Conservation (phyloP, 164 flowering plant species). For the Piper longum region DNA sequence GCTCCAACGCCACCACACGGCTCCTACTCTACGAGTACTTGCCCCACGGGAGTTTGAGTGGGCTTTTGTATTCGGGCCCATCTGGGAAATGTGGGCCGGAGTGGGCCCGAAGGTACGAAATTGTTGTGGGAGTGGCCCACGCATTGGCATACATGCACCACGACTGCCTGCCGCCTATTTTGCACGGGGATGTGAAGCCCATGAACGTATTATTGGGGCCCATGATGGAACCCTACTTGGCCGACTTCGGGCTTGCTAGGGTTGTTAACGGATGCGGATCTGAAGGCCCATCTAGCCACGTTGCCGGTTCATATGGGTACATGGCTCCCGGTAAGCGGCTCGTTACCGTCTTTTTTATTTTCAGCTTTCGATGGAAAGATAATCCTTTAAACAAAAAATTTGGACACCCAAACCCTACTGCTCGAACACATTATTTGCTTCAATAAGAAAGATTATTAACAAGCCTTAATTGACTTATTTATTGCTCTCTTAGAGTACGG, state of each 20-base stretch:
- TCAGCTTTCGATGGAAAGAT: background rate
- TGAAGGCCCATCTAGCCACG: slow-evolving; percentile 26
- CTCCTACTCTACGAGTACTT: slow-evolving; percentile 76
- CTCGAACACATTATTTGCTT: too few relatives aligned
- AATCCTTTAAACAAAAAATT: background rate
- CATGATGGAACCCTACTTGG: slow-evolving; percentile 54
- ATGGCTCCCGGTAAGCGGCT: slow-evolving; percentile 83
- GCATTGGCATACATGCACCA: slow-evolving; percentile 92
- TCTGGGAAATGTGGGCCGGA: slow-evolving; percentile 49
- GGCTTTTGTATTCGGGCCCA: slow-evolving; percentile 37
- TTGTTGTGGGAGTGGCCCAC: slow-evolving; percentile 69
- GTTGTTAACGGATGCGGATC: slow-evolving; percentile 20
- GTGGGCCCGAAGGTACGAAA: slow-evolving; percentile 73
- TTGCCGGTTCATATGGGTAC: slow-evolving; percentile 94
- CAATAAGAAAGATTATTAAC: too few relatives aligned
- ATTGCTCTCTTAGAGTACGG: slow-evolving; percentile 41
- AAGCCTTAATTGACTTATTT: background rate
- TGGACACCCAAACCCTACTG: too few relatives aligned
- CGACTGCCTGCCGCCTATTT: slow-evolving; percentile 82
- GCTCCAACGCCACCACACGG: slow-evolving; percentile 45
- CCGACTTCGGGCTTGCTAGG: slow-evolving; percentile 87
- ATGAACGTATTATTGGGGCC: slow-evolving; percentile 77
- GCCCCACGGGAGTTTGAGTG: slow-evolving; percentile 81
- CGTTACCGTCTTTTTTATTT: background rate
- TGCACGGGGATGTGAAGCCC: slow-evolving; percentile 94